Base-by-base conservation (phyloP, 257 asterid species). In the Rehmannia glutinosa region DNA sequence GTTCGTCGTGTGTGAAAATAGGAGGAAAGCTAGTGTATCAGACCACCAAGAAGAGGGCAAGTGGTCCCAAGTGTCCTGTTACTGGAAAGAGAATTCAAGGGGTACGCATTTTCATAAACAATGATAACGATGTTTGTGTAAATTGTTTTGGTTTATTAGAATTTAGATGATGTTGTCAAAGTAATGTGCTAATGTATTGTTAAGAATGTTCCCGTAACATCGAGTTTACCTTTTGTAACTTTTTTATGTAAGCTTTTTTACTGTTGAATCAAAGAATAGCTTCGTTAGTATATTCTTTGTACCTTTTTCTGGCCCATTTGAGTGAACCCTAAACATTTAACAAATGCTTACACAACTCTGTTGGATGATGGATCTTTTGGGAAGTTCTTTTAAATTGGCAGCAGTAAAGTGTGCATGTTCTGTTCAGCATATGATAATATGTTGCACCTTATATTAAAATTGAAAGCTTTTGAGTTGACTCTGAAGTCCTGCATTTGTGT, bases 21-120 rank as follows among this genome's bases (percentile, higher is more conserved):
- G 96, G 96, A 1, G 96, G 96, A 28, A 88, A 88, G 81, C 80
- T 88, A 21, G 90, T 88, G 64, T 88, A 86, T 52, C 96, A 88
- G 82, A 81, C 66, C 64, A 88, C 93, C 0, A 86, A 88, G 83
- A 88, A 88, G 84, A 80, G 93, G 67, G 96, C 96, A 0, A 83
- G 87, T 62, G 96, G 96, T 15, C 92, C 96, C 11, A 87, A 85
- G 58, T 87, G 96, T 80, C 90, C 96, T 25, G 96, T 88, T 27
- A 88, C 96, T 61, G 93, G 96, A 8, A 85, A 88, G 87, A 82
- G 91, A 80, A 88, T 88, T 66, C 96, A 88, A 76, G 96, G 96
- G 84, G 93, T 88, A 82, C 47, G 78, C 24, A 1, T 5, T n/a
- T n/a, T n/a, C n/a, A n/a, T n/a, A n/a, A n/a, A n/a, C n/a, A n/a